Evolutionary conservation across 257 asterid genomes (phyloP).

Genomic region (Plectranthus barbatus): DNA sequence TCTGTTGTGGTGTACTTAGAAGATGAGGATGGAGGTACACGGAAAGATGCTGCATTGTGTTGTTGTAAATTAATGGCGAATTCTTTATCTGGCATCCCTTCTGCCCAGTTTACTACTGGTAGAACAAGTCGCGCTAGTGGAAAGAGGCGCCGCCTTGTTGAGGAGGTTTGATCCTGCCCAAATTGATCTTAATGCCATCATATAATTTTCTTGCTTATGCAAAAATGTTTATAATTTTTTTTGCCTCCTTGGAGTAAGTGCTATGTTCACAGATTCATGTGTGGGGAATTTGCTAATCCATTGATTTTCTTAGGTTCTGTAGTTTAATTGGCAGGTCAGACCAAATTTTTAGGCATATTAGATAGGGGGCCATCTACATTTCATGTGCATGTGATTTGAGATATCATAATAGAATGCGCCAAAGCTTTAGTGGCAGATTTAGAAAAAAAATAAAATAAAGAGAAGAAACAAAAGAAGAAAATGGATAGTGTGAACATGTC

Average conservation of each 20-base stretch:
- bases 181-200: not conserved
- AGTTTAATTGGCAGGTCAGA: not conserved
- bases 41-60: slow-evolving; percentile 97
- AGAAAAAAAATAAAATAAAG: no score
- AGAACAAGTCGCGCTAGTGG: slow-evolving; percentile 86
- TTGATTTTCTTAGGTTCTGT: not conserved
- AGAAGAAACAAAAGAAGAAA: no score
- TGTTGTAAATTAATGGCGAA: slow-evolving; percentile 89
- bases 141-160: slow-evolving; percentile 85
- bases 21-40: slow-evolving; percentile 91
- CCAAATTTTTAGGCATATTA: no score
- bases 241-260: not conserved
- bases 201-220: slow-evolving; percentile 2
- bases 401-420: no score
- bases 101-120: slow-evolving; percentile 62
- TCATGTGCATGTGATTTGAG: no score
- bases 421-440: no score
- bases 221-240: not conserved
- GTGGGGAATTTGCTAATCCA: not conserved
- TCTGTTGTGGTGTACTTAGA: slow-evolving; percentile 84
- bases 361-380: no score
- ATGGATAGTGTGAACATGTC: no score
- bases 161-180: slow-evolving; percentile 58
- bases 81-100: slow-evolving; percentile 64
- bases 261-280: not conserved